phyloP scores from a whole-genome alignment of 177 flowering plant species.

The Vitis hybrid region DNA sequence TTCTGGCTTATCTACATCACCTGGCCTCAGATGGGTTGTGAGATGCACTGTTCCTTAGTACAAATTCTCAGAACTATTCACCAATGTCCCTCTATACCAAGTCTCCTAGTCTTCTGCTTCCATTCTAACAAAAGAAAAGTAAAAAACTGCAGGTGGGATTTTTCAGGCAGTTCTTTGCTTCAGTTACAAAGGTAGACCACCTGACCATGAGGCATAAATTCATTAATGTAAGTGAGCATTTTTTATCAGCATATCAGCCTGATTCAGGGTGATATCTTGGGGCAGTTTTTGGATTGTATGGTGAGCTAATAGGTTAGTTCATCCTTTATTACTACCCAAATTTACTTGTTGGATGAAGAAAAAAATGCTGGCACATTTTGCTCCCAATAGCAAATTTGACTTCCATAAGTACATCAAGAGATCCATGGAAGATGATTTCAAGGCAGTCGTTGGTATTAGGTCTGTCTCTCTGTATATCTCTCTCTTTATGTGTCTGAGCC shows the following conservation, averaged over 20 bases:
- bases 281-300: no score
- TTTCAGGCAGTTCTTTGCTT: conserved; percentile 55
- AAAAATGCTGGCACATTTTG: conserved; percentile 42
- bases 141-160: conserved; percentile 38
- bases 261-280: no score
- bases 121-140: no score
- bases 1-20: conserved; percentile 11
- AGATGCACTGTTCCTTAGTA: not conserved
- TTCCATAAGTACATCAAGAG: conserved; percentile 59
- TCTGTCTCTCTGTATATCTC: conserved; percentile 6
- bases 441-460: conserved; percentile 56
- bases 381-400: conserved; percentile 48
- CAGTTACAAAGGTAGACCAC: conserved; percentile 55
- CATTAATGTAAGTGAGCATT: conserved; percentile 40
- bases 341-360: not conserved
- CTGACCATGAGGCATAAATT: conserved; percentile 54
- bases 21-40: conserved; percentile 18
- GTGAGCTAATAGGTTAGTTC: no score
- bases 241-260: not conserved
- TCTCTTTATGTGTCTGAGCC: no score
- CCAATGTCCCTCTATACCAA: not conserved
- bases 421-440: conserved; percentile 60
- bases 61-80: not conserved
- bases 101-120: no score
- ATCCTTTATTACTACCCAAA: no score